phyloP scores from a whole-genome alignment of 1,284 basidiomycete genomes.

The Rhodotorula sp. region DNA sequence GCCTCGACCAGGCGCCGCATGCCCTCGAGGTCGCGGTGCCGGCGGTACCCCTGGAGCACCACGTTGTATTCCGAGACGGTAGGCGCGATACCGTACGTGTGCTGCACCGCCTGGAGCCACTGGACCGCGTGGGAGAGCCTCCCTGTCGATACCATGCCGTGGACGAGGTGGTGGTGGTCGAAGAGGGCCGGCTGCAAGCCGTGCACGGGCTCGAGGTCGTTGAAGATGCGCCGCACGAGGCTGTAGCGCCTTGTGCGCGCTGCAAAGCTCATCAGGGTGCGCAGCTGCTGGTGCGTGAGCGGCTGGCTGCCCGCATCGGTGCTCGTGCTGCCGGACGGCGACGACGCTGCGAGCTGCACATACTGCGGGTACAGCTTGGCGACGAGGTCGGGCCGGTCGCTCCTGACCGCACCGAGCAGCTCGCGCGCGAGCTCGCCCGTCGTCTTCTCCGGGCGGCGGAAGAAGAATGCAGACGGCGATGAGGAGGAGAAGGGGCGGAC shows the following conservation, averaged over 20 bases:
- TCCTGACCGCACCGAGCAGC: slow-evolving; percentile 6
- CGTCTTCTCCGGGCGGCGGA: slow-evolving; percentile 22
- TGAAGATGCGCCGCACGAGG: slow-evolving; percentile 33
- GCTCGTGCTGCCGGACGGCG: neutral
- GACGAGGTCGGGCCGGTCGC: slow-evolving; percentile 31
- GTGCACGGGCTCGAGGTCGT: slow-evolving; percentile 26
- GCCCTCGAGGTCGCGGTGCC: slow-evolving; percentile 11
- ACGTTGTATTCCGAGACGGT: slow-evolving; percentile 35
- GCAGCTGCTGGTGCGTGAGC: slow-evolving; percentile 17
- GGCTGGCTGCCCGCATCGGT: neutral
- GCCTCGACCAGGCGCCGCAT: slow-evolving; percentile 25
- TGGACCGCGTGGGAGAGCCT: slow-evolving; percentile 15
- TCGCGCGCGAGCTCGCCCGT: slow-evolving; percentile 25
- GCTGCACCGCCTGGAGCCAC: slow-evolving; percentile 33
- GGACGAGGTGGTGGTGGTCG: slow-evolving; percentile 38
- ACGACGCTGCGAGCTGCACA: slow-evolving; percentile 10
- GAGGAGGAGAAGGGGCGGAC: slow-evolving; percentile 4
- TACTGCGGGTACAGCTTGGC: slow-evolving; percentile 25
- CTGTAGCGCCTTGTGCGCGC: slow-evolving; percentile 24
- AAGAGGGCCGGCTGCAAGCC: neutral
- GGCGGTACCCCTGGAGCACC: slow-evolving; percentile 25
- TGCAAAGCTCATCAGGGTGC: slow-evolving; percentile 31
- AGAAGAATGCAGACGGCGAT: slow-evolving; percentile 27
- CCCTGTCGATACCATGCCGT: slow-evolving; percentile 9
- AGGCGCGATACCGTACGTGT: slow-evolving; percentile 13